Percentiles rank a stretch among this genome's conserved stretches.
Conservation (phyloP, 495 filamentous ascomycete genomes). For the Daldinia grandis region DNA sequence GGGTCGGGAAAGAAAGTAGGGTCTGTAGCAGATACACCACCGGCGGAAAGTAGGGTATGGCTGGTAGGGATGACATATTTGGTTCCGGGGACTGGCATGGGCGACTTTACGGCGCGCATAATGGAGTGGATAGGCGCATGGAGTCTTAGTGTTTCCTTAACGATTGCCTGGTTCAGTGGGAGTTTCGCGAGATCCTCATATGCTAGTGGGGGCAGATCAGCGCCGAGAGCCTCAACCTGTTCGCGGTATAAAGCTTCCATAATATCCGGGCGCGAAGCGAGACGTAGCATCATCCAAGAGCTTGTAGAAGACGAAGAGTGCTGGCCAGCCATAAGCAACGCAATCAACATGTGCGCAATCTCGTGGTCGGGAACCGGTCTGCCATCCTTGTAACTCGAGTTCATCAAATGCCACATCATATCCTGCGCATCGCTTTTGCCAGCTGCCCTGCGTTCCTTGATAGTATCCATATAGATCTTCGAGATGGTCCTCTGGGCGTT, state of each 20-base stretch:
- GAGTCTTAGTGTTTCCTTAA: constrained; percentile 83
- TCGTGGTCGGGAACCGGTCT: constrained; percentile 76
- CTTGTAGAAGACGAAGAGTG: constrained; percentile 85
- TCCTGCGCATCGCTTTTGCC: constrained; percentile 64
- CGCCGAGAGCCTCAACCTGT: constrained; percentile 69
- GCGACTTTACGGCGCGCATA: constrained; percentile 82
- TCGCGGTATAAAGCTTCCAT: constrained; percentile 80
- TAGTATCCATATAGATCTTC: constrained; percentile 79
- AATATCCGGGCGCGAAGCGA: constrained; percentile 75
- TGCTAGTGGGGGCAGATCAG: constrained; percentile 67
- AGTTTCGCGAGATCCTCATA: constrained; percentile 75
- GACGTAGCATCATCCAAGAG: constrained; percentile 81
- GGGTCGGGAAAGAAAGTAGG: constrained; percentile 82
- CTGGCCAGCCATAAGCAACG: constrained; percentile 87
- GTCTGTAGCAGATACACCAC: constrained; percentile 76
- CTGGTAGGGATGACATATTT: constrained; percentile 77
- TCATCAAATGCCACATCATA: constrained; percentile 88
- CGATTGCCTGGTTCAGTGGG: constrained; percentile 71
- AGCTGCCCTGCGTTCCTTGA: constrained; percentile 68
- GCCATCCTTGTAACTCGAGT: constrained; percentile 78
- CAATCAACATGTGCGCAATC: constrained; percentile 92
- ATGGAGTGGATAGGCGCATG: constrained; percentile 87
- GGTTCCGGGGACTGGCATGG: constrained; percentile 80
- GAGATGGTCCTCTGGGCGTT: constrained; percentile 77
- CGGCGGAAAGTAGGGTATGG: constrained; percentile 82